Conservation (phyloP, 305 asterid genomes). For the Solanum hybrid region DNA sequence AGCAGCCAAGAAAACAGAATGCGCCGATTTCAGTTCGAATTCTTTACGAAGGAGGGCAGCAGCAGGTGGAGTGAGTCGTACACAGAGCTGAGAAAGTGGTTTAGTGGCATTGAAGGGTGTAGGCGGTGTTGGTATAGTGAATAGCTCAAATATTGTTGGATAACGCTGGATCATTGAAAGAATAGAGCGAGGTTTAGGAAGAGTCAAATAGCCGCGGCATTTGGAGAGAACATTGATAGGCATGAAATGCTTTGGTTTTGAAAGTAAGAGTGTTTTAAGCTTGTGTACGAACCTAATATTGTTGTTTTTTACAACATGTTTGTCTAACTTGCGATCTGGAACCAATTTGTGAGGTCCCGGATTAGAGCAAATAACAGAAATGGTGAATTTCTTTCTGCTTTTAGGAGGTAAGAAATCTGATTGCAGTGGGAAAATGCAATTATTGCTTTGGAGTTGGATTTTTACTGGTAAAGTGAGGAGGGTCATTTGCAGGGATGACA, state of each 20-base stretch:
- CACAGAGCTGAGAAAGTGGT: conserved; percentile 61
- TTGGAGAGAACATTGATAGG: conserved; percentile 54
- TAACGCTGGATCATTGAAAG: conserved; percentile 68
- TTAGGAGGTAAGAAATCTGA: conserved; percentile 8
- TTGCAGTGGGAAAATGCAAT: neutral
- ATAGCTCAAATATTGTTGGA: conserved; percentile 81
- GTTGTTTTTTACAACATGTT: conserved; percentile 67
- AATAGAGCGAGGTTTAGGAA: conserved; percentile 54
- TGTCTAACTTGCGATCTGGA: conserved; percentile 70
- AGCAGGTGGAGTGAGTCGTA: conserved; percentile 85
- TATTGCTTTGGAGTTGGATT: conserved; percentile 10
- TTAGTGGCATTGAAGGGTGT: conserved; percentile 54
- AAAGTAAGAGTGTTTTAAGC: conserved; percentile 75
- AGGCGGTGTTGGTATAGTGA: conserved; percentile 52
- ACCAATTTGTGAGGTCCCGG: conserved; percentile 48
- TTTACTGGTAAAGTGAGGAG: conserved; percentile 6
- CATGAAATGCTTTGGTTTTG: conserved; percentile 81
- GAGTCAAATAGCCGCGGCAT: conserved; percentile 59
- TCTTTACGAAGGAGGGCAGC: conserved; percentile 51
- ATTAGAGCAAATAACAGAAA: conserved; percentile 35
- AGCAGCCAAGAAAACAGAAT: conserved; percentile 36
- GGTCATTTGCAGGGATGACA: conserved; percentile 7
- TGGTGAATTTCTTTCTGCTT: conserved; percentile 7
- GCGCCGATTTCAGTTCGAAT: conserved; percentile 39
- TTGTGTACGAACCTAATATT: conserved; percentile 66